Percentiles rank a stretch among this genome's conserved stretches.
Conservation (phyloP, 495 filamentous ascomycete species). For the Trichocladium antarcticum region DNA sequence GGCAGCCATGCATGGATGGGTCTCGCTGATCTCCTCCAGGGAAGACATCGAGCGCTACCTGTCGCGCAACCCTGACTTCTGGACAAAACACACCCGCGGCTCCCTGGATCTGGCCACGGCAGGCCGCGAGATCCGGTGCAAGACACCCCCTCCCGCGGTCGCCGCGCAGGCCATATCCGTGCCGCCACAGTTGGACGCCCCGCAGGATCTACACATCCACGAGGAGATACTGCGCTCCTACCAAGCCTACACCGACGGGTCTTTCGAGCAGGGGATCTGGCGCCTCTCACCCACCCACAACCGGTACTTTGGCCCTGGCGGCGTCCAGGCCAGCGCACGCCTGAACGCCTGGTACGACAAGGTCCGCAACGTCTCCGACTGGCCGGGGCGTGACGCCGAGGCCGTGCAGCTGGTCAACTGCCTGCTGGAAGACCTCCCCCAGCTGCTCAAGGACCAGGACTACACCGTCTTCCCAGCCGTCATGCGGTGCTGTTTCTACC, state of each 20-base stretch:
- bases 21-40: neutral
- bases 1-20: no score
- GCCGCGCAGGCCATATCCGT: constrained; percentile 5
- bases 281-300: constrained; percentile 9
- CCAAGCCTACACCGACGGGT: constrained; percentile 23
- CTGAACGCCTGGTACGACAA: constrained; percentile 11
- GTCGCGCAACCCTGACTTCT: constrained; percentile 16
- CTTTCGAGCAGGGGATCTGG: constrained; percentile 24
- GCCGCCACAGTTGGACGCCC: constrained; percentile 21
- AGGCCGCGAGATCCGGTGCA: constrained; percentile 22
- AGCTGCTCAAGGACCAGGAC: constrained; percentile 16
- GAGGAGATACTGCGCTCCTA: constrained; percentile 27
- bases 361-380: neutral
- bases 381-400: constrained; percentile 8
- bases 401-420: constrained; percentile 13
- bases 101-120: constrained; percentile 18
- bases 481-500: constrained; percentile 8
- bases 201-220: constrained; percentile 19
- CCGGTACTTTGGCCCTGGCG: constrained; percentile 11
- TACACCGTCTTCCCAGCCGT: constrained; percentile 9
- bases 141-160: constrained; percentile 25
- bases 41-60: constrained; percentile 30
- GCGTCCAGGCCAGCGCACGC: constrained; percentile 3
- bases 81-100: constrained; percentile 19
- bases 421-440: constrained; percentile 12